These are phyloP conservation scores for Kregervanrija delftensis DNA, from an alignment of 805 yeast genomes.

Conservation along the genomic window DNA sequence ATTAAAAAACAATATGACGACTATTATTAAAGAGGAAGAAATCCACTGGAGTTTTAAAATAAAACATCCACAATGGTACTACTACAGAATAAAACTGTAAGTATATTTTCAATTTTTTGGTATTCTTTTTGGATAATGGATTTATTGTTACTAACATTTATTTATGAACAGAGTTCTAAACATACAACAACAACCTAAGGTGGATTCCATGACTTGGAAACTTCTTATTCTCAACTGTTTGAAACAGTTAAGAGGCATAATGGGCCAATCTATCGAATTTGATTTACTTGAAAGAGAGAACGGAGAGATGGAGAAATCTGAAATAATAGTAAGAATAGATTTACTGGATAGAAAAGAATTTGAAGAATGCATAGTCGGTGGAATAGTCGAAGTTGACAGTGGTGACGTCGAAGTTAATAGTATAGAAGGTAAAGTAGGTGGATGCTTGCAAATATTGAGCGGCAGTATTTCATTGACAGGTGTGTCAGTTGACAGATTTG, in stretches of 20 bases:
- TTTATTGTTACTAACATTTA: no score
- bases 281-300: constrained; percentile 14
- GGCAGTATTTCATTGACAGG: constrained; percentile 19
- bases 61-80: no score
- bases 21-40: no score
- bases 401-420: constrained; percentile 4
- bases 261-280: constrained; percentile 23
- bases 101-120: no score
- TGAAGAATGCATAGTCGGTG: constrained; percentile 13
- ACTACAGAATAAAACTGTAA: no score
- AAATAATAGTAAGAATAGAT: constrained; percentile 19
- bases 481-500: constrained; percentile 18
- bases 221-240: constrained; percentile 15
- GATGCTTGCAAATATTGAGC: constrained; percentile 9
- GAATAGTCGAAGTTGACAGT: constrained; percentile 7
- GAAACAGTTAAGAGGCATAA: constrained; percentile 18
- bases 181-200: no score
- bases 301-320: background rate
- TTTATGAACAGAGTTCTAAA: no score
- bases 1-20: no score
- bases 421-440: constrained; percentile 2
- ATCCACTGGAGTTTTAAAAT: no score
- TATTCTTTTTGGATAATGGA: no score
- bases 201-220: constrained; percentile 23
- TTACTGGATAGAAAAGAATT: constrained; percentile 15